phyloP scores from a whole-genome alignment of 1,284 basidiomycete genomes.

The Pseudozyma tsukubaensis region DNA sequence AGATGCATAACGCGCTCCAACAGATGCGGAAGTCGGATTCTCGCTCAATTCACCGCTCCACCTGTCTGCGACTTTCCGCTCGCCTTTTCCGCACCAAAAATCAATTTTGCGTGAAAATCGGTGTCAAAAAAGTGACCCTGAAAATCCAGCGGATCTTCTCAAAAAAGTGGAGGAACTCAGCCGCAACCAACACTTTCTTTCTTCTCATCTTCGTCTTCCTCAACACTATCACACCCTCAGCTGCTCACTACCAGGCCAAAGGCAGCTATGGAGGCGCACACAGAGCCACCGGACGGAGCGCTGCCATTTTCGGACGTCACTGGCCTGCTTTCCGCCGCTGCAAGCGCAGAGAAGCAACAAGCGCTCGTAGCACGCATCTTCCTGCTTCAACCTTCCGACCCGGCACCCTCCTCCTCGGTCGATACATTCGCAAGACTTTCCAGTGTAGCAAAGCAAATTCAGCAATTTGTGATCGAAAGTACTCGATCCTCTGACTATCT shows the following conservation, averaged over 20 bases:
- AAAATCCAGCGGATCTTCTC: conserved; percentile 1
- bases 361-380: conserved; percentile 40
- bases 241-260: background rate
- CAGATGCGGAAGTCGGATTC: conserved; percentile 29
- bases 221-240: conserved; percentile 1
- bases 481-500: conserved; percentile 13
- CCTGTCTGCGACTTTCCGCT: background rate
- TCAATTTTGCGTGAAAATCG: conserved; percentile 7
- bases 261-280: background rate
- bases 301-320: conserved; percentile 45
- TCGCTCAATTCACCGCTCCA: background rate
- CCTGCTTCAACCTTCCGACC: conserved; percentile 8
- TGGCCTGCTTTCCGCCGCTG: conserved; percentile 29
- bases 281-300: conserved; percentile 27
- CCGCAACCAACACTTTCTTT: conserved; percentile 14
- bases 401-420: conserved; percentile 14
- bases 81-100: background rate
- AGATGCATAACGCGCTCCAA: conserved; percentile 11
- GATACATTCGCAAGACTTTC: conserved; percentile 27
- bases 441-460: conserved; percentile 19
- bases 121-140: conserved; percentile 7
- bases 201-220: background rate
- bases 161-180: conserved; percentile 32
- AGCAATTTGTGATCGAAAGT: background rate
- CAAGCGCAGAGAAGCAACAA: conserved; percentile 43